phyloP scores from a whole-genome alignment of 2,329 filamentous ascomycete genomes.

The Aspergillus uvarum region DNA sequence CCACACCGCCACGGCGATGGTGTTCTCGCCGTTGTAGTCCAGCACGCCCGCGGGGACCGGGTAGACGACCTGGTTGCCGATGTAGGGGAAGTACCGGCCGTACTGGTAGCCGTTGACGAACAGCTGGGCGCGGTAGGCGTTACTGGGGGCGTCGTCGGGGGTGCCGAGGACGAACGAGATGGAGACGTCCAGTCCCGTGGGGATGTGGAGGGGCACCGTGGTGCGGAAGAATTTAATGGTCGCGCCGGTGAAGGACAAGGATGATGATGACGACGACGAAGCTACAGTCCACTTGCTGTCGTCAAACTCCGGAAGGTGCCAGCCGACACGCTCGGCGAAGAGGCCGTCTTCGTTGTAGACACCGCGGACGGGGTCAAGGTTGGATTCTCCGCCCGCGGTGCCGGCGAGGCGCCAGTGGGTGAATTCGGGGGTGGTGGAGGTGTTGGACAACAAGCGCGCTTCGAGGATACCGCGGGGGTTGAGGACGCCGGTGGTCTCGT shows the following conservation, averaged over 20 bases:
- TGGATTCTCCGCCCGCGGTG: slow-evolving; percentile 53
- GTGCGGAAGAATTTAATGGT: slow-evolving; percentile 60
- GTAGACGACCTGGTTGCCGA: slow-evolving; percentile 61
- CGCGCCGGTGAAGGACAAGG: slow-evolving; percentile 48
- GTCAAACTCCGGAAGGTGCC: slow-evolving; percentile 59
- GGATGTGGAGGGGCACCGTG: slow-evolving; percentile 52
- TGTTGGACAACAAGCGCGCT: slow-evolving; percentile 46
- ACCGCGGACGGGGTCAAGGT: slow-evolving; percentile 58
- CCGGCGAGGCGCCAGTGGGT: slow-evolving; percentile 60
- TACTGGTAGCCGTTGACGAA: slow-evolving; percentile 68
- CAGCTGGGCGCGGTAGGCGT: slow-evolving; percentile 54
- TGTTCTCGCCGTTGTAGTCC: slow-evolving; percentile 59
- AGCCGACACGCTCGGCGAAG: slow-evolving; percentile 58
- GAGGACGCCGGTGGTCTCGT: slow-evolving; percentile 29
- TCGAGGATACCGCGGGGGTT: slow-evolving; percentile 43
- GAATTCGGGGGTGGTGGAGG: slow-evolving; percentile 47
- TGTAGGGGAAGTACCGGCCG: slow-evolving; percentile 59
- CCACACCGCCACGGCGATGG: slow-evolving; percentile 60
- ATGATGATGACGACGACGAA: slow-evolving; percentile 20
- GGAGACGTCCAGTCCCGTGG: slow-evolving; percentile 54
- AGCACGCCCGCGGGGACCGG: slow-evolving; percentile 61
- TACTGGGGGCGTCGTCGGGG: slow-evolving; percentile 31
- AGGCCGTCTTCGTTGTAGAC: slow-evolving; percentile 60
- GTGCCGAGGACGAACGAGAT: slow-evolving; percentile 57
- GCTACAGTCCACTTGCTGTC: slow-evolving; percentile 46